These are phyloP conservation scores for Ramularia endophylla DNA, from an alignment of 2,329 filamentous ascomycete species.

Conservation along the genomic window DNA sequence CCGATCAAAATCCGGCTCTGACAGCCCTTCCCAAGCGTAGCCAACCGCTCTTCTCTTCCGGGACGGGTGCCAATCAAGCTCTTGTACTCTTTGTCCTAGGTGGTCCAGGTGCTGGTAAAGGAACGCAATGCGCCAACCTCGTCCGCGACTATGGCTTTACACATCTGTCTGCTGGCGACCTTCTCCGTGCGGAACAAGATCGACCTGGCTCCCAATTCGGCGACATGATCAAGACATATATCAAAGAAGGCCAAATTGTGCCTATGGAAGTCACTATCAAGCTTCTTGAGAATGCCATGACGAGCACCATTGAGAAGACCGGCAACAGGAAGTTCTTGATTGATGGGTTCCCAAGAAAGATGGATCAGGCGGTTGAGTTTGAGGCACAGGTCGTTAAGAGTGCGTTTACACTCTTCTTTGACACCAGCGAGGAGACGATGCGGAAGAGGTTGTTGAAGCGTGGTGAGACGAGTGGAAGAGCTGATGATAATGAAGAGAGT, in stretches of 20 bases:
- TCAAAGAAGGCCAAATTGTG: conserved; percentile 90
- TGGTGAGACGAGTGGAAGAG: conserved; percentile 84
- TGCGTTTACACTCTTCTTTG: conserved; percentile 85
- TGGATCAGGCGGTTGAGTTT: conserved; percentile 94
- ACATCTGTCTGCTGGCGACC: conserved; percentile 88
- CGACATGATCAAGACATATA: conserved; percentile 85
- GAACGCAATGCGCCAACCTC: conserved; percentile 87
- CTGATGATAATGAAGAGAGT: conserved; percentile 90
- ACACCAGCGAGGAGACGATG: conserved; percentile 88
- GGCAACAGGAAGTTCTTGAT: conserved; percentile 67
- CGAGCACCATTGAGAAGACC: conserved; percentile 54
- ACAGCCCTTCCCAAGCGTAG: conserved; percentile 43
- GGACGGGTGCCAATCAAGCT: conserved; percentile 50
- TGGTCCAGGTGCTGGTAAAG: conserved; percentile 92
- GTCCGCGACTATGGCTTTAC: conserved; percentile 85
- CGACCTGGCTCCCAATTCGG: conserved; percentile 83
- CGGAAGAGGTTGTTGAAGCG: conserved; percentile 75
- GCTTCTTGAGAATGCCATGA: conserved; percentile 91
- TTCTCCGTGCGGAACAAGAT: conserved; percentile 89
- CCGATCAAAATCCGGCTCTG: conserved; percentile 18
- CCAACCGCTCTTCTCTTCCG: conserved; percentile 65
- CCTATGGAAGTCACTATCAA: conserved; percentile 98
- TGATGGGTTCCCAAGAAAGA: conserved; percentile 87
- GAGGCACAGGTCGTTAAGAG: conserved; percentile 82
- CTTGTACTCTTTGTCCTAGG: conserved; percentile 97